A percentile compares a stretch with the other conserved stretches of the same genome.
phyloP scores from a whole-genome alignment of 176 grass and related monocot species.

The Oryza punctata region DNA sequence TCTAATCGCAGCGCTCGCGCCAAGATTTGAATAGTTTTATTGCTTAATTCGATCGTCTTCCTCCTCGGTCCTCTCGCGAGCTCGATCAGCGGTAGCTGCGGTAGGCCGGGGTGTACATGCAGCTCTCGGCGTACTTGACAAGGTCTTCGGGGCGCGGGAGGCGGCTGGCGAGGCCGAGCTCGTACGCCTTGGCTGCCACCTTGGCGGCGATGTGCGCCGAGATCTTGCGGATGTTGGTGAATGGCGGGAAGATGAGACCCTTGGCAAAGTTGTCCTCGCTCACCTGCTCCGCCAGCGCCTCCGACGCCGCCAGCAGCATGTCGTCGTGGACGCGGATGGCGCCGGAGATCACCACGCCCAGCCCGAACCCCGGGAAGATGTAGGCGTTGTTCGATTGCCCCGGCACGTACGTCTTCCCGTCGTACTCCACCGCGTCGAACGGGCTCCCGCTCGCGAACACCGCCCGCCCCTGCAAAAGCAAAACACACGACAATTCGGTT shows the following conservation, averaged over 20 bases:
- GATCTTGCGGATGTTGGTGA: conserved; percentile 91
- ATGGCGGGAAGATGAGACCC: conserved; percentile 89
- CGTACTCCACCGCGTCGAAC: conserved; percentile 76
- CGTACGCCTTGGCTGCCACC: conserved; percentile 87
- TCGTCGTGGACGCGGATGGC: conserved; percentile 93
- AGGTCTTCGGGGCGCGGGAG: conserved; percentile 81
- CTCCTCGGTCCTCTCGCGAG: neutral
- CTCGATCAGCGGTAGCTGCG: conserved; percentile 58
- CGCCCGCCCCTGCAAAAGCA: conserved; percentile 52
- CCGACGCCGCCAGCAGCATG: conserved; percentile 86
- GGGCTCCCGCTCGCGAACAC: conserved; percentile 97
- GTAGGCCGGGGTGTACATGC: conserved; percentile 90
- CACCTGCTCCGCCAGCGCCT: conserved; percentile 79
- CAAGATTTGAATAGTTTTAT: conserved; percentile 31
- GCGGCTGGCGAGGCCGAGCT: conserved; percentile 77
- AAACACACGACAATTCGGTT: neutral
- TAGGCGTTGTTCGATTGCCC: conserved; percentile 96
- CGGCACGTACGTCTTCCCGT: conserved; percentile 61
- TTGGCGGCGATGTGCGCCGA: conserved; percentile 87
- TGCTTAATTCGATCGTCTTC: neutral
- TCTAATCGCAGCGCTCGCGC: neutral
- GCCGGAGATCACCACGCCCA: conserved; percentile 84
- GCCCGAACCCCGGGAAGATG: conserved; percentile 92
- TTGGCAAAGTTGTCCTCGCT: conserved; percentile 66
- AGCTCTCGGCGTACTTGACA: conserved; percentile 85